Percentiles rank a stretch among this genome's conserved stretches.
These are phyloP conservation scores for Penium margaritaceum DNA, from an alignment of 139 green algal species.

Conservation along the genomic window DNA sequence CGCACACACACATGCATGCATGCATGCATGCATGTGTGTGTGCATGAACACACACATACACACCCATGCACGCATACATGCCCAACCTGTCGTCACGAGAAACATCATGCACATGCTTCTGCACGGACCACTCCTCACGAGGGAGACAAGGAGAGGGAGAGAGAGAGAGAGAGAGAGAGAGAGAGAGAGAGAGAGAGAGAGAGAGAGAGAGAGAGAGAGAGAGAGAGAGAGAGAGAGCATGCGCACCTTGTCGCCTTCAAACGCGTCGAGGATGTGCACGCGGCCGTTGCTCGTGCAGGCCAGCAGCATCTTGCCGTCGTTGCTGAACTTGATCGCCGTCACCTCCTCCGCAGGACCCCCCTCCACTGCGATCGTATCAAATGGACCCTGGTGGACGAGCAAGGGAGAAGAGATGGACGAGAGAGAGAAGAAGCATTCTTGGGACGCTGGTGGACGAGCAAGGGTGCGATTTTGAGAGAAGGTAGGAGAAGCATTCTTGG, in stretches of 20 bases:
- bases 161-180: neutral
- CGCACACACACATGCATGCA: no score
- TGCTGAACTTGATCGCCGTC: slow-evolving; percentile 65
- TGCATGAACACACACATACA: no score
- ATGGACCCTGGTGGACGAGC: slow-evolving; percentile 58
- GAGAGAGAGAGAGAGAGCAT: neutral
- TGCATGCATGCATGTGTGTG: no score
- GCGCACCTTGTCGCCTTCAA: slow-evolving; percentile 49
- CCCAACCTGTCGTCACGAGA: no score
- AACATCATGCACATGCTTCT: no score
- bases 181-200: neutral
- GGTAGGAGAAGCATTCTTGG: no score
- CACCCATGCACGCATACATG: no score
- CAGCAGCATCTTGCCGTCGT: slow-evolving; percentile 71
- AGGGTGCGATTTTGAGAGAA: no score
- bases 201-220: neutral
- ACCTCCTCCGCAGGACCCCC: slow-evolving; percentile 9
- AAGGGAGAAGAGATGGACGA: neutral
- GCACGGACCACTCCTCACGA: no score
- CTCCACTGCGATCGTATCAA: slow-evolving; percentile 67
- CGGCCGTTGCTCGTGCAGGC: slow-evolving; percentile 37
- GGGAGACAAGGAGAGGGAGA: neutral
- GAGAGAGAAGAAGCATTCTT: neutral
- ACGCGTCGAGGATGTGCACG: slow-evolving; percentile 78
- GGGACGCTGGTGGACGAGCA: no score